Evolutionary conservation across 2,329 filamentous ascomycete genomes (phyloP), one percentile per base, ranked within the genome.

Genomic region (Ophiostoma sp.): DNA sequence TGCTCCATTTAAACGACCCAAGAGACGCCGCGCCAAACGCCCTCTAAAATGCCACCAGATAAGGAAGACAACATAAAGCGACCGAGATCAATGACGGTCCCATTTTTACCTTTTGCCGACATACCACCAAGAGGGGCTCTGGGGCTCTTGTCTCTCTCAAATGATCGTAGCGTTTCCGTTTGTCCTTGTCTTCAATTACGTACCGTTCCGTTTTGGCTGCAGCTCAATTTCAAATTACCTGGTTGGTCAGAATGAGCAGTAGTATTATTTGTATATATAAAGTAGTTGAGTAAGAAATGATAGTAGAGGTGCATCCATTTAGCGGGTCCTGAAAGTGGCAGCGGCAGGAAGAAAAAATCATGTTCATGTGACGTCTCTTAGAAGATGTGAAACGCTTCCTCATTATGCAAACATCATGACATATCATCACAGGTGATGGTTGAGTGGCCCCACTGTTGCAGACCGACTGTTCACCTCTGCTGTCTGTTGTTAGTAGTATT

Each of bases 201-300:
- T 68, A 68, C 64, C 64, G 42, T 45, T 48, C 25, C 42, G 39
- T 50, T 15, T 15, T 48, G 12, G 11, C 42, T 50, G 22, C 63
- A 48, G 22, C 22, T 68, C 63, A 31, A 31, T 50, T 50, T 68
- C 63, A 17, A n/a, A 12, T 50, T 50, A 50, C 64, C 64, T 68
- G 64, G 64, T 68, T 50, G 64, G 64, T 31, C 42, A 50, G 42
- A 36, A 15, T n/a, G 48, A 28, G 15, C 17, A n/a, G 17, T 19
- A 28, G 25, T 68, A 11, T 4, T 17, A 48, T 68, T 12, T 25
- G 25, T 68, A 48, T 68, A 31, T n/a, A 48, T 68, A 68, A 68
- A 19, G 6, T 8, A 6, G 15, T 48, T 3, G 31, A 48, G 42
- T 50, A 33, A 68, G 22, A 68, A 42, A 28, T 9, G 39, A 50